These are phyloP conservation scores for Cladosporium sp. DNA, from an alignment of 2,329 filamentous ascomycete genomes.

Conservation along the genomic window DNA sequence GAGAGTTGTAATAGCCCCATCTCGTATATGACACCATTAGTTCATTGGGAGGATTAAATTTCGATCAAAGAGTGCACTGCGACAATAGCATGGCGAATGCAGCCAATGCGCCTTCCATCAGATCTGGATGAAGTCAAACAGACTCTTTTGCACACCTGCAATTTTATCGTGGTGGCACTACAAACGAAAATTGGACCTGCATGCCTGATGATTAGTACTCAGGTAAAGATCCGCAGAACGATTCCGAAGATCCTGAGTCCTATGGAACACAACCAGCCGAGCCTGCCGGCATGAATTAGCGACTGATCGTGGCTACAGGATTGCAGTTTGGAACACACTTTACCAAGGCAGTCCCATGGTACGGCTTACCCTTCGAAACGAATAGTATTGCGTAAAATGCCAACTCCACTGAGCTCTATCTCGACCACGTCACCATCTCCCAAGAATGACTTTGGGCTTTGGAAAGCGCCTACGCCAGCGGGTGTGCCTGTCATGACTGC, in stretches of 20 bases:
- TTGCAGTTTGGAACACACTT: background rate
- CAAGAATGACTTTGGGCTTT: constrained; percentile 35
- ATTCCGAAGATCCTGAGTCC: background rate
- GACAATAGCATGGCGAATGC: too few relatives aligned
- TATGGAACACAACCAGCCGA: background rate
- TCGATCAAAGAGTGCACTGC: too few relatives aligned
- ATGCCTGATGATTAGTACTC: background rate
- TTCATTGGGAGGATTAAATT: too few relatives aligned
- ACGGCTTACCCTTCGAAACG: background rate
- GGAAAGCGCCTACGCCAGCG: constrained; percentile 31
- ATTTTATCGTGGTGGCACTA: background rate
- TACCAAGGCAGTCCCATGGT: background rate
- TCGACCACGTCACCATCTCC: constrained; percentile 30
- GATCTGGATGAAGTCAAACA: background rate
- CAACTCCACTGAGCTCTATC: constrained; percentile 45
- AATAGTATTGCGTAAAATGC: constrained; percentile 40
- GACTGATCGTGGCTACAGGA: background rate
- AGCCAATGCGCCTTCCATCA: background rate
- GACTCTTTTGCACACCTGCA: background rate
- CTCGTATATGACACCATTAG: background rate
- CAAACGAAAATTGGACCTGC: background rate
- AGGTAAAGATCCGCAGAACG: background rate
- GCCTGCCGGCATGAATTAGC: background rate
- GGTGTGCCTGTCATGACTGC: constrained; percentile 52
- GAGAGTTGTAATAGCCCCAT: background rate